Conservation (phyloP, 2,329 filamentous ascomycete species). For the Aspergillus hiratsukae region DNA sequence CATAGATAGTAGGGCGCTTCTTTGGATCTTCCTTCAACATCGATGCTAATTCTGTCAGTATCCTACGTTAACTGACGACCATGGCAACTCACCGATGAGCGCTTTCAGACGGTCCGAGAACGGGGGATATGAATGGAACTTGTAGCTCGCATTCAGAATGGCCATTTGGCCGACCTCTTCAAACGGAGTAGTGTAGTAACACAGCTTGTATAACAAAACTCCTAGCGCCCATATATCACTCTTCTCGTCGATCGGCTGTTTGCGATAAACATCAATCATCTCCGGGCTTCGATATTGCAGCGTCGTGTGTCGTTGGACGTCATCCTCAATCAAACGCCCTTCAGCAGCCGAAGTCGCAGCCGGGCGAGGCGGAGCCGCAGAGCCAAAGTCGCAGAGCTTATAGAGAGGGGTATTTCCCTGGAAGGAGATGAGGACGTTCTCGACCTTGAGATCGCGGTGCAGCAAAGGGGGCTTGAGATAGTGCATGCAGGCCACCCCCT, state of each 20-base stretch:
- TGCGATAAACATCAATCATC: constrained; percentile 97
- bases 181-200: constrained; percentile 98
- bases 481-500: constrained; percentile 98
- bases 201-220: constrained; percentile 93
- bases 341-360: constrained; percentile 83
- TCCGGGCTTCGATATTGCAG: constrained; percentile 96
- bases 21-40: constrained; percentile 86
- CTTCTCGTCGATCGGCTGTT: constrained; percentile 96
- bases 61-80: not conserved
- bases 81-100: constrained; percentile 66
- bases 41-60: constrained; percentile 50
- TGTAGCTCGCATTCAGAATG: constrained; percentile 92
- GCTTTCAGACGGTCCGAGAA: constrained; percentile 89
- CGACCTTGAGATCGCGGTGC: constrained; percentile 93
- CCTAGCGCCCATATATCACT: constrained; percentile 97
- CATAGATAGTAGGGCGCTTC: constrained; percentile 84
- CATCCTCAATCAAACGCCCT: constrained; percentile 89
- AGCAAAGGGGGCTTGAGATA: constrained; percentile 91
- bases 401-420: constrained; percentile 67
- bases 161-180: constrained; percentile 97
- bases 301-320: constrained; percentile 94
- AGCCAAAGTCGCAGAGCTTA: constrained; percentile 98
- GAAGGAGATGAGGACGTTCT: constrained; percentile 87
- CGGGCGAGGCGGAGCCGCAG: constrained; percentile 74
- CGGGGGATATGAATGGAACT: constrained; percentile 78